Conservation (phyloP, 805 yeast genomes). For the Wickerhamiella kazuoi region DNA sequence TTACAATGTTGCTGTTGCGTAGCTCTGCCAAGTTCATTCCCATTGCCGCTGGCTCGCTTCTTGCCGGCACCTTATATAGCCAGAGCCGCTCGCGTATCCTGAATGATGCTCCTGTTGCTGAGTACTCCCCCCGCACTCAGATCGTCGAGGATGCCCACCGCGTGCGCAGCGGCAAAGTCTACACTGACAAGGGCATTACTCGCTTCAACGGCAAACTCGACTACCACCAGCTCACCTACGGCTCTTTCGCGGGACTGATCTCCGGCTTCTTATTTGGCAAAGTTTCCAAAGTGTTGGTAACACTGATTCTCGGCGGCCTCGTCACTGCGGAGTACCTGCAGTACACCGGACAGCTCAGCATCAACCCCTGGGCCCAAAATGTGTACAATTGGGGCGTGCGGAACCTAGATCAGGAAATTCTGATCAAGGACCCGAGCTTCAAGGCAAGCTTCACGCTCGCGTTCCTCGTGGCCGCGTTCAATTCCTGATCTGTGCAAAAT, state of each 20-base stretch:
- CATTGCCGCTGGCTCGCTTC: neutral
- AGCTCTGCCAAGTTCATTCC: neutral
- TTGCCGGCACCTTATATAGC: neutral
- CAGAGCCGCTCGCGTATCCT: neutral
- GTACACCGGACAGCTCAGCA: slow-evolving; percentile 29
- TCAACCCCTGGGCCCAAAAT: slow-evolving; percentile 10
- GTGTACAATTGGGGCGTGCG: slow-evolving; percentile 17
- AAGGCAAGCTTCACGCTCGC: slow-evolving; percentile 34
- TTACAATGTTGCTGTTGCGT: neutral
- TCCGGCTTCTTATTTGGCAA: slow-evolving; percentile 46
- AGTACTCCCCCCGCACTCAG: neutral
- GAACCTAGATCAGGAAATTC: slow-evolving; percentile 28
- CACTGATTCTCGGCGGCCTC: slow-evolving; percentile 30
- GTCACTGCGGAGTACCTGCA: slow-evolving; percentile 36
- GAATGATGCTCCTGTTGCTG: neutral
- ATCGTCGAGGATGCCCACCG: neutral
- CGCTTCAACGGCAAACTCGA: slow-evolving; percentile 23
- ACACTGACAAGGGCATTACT: slow-evolving; percentile 7
- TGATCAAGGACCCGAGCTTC: slow-evolving; percentile 43
- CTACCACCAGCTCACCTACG: slow-evolving; percentile 45
- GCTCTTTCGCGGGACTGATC: slow-evolving; percentile 43
- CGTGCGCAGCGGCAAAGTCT: neutral
- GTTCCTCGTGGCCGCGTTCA: slow-evolving; percentile 19
- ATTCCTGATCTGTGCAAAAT: too few species aligned
- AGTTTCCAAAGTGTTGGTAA: slow-evolving; percentile 35